These are phyloP conservation scores for Rhizopogon rudus DNA, from an alignment of 768 basidiomycete genomes.

Conservation along the genomic window DNA sequence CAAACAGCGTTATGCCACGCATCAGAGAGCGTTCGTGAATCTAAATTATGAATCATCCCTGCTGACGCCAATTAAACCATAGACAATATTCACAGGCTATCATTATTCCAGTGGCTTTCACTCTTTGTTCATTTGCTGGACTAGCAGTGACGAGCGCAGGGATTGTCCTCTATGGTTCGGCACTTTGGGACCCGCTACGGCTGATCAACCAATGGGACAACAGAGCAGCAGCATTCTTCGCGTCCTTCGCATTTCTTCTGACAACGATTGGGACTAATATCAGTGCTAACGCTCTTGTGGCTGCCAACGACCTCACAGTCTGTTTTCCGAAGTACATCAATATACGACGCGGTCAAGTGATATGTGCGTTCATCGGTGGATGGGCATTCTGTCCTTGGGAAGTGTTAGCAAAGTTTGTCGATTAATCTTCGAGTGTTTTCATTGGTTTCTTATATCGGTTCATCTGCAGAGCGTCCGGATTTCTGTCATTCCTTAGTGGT, in stretches of 20 bases:
- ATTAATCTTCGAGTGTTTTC: neutral
- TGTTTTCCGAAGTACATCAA: constrained; percentile 74
- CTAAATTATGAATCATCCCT: neutral
- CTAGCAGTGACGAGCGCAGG: constrained; percentile 80
- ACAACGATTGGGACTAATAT: constrained; percentile 37
- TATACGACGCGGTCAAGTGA: constrained; percentile 70
- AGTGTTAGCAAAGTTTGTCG: constrained; percentile 48
- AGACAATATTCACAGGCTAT: constrained; percentile 72
- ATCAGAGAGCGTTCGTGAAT: constrained; percentile 47
- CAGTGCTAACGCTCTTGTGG: constrained; percentile 59
- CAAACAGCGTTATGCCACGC: constrained; percentile 64
- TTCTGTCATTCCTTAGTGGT: constrained; percentile 74
- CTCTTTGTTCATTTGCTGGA: constrained; percentile 72
- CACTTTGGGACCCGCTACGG: constrained; percentile 69
- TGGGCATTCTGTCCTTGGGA: constrained; percentile 90
- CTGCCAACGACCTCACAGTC: constrained; percentile 86
- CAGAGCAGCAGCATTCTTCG: constrained; percentile 82
- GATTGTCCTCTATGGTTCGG: constrained; percentile 57
- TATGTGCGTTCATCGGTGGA: constrained; percentile 78
- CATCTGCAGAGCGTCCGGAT: constrained; percentile 45
- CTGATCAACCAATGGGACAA: constrained; percentile 83
- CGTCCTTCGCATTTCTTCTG: constrained; percentile 60
- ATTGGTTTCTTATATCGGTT: neutral
- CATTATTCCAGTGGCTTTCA: constrained; percentile 76
- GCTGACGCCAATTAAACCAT: neutral